A percentile compares a stretch with the other conserved stretches of the same genome.
Evolutionary conservation across 148 eudicot species (phyloP).

Genomic region (Spergularia bocconei): DNA sequence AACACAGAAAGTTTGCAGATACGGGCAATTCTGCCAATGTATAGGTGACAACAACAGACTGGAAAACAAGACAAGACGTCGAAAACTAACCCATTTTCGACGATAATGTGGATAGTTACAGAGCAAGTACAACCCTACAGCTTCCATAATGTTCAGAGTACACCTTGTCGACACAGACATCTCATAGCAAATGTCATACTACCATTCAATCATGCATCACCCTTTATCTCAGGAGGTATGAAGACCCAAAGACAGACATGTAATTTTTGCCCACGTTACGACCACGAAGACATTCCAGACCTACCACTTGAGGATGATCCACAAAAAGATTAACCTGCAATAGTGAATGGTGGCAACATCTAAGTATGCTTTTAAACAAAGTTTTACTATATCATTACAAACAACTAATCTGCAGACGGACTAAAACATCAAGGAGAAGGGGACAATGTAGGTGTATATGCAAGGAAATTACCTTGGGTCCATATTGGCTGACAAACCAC

Average conservation of each 20-base stretch:
- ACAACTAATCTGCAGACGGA: neutral
- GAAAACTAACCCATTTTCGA: no score
- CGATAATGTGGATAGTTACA: neutral
- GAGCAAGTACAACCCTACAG: neutral
- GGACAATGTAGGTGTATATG: neutral
- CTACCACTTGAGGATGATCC: slow-evolving; percentile 86
- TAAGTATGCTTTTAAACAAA: neutral
- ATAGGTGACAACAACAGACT: no score
- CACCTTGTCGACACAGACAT: neutral
- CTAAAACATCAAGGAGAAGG: neutral
- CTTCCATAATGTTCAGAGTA: neutral
- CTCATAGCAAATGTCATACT: neutral
- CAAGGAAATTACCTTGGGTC: slow-evolving; percentile 60
- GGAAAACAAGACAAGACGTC: no score
- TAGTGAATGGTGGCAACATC: neutral
- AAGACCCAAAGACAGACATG: slow-evolving; percentile 66
- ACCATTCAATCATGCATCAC: neutral
- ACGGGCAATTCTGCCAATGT: no score
- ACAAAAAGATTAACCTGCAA: slow-evolving; percentile 87
- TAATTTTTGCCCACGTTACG: slow-evolving; percentile 66
- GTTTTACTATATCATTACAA: neutral
- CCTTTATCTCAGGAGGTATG: slow-evolving; percentile 43
- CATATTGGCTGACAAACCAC: slow-evolving; percentile 89
- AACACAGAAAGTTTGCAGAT: no score
- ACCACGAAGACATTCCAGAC: slow-evolving; percentile 86